phyloP scores from a whole-genome alignment of 495 filamentous ascomycete species.

The Penicillium crystallinum region DNA sequence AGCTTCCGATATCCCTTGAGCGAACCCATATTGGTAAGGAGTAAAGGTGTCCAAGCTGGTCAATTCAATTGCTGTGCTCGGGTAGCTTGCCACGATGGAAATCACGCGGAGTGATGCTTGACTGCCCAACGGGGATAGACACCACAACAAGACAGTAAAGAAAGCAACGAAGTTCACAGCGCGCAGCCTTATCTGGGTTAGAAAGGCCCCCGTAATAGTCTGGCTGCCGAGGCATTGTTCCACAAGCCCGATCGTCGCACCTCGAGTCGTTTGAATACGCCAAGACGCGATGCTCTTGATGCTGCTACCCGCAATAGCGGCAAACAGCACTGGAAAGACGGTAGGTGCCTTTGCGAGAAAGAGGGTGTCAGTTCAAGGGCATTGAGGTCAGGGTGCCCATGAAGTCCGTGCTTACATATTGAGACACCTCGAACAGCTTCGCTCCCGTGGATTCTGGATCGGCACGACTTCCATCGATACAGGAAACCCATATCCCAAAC shows the following conservation, averaged over 20 bases:
- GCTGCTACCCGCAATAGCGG: background rate
- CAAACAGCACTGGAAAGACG: background rate
- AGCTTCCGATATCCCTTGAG: background rate
- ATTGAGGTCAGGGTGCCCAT: too few relatives aligned
- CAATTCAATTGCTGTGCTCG: background rate
- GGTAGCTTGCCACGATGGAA: background rate
- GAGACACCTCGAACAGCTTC: background rate
- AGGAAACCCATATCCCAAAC: background rate
- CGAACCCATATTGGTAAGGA: background rate
- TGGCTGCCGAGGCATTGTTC: slow-evolving; percentile 1
- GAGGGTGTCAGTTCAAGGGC: background rate
- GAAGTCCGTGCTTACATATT: slow-evolving; percentile 1
- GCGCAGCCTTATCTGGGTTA: background rate
- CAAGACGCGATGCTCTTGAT: background rate
- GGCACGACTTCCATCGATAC: background rate
- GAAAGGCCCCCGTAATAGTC: background rate
- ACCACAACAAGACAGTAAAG: background rate
- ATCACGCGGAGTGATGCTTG: background rate
- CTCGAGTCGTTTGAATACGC: background rate
- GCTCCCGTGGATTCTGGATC: background rate
- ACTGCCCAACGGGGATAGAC: background rate
- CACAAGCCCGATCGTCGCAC: background rate
- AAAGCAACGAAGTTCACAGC: background rate
- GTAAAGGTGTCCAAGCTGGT: background rate
- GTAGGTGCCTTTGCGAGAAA: background rate